phyloP scores from a whole-genome alignment of 164 flowering plant species.

The Macadamia integrifolia region DNA sequence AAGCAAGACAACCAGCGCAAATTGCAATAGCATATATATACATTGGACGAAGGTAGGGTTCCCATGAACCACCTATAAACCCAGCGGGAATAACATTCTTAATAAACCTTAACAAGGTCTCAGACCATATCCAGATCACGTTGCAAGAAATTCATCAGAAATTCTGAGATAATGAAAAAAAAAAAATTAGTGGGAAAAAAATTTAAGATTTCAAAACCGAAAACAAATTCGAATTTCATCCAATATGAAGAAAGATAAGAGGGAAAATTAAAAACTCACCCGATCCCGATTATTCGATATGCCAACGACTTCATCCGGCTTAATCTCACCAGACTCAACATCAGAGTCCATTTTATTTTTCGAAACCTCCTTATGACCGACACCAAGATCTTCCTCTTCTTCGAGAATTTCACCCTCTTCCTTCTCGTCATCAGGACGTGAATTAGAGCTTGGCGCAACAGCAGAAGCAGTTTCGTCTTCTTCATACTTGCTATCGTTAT shows the following conservation, averaged over 20 bases:
- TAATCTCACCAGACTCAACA: constrained; percentile 44
- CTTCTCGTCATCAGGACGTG: constrained; percentile 50
- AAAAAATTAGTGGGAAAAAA: neutral
- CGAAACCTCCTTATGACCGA: constrained; percentile 3
- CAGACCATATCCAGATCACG: neutral
- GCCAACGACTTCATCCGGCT: constrained; percentile 19
- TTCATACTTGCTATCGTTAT: constrained; percentile 11
- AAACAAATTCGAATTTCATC: neutral
- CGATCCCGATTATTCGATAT: constrained; percentile 14
- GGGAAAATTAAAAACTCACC: constrained; percentile 32
- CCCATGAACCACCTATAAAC: neutral
- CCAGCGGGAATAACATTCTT: neutral
- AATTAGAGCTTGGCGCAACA: constrained; percentile 1
- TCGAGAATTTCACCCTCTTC: constrained; percentile 98
- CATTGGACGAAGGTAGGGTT: neutral
- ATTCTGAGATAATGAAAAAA: neutral
- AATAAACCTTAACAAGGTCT: neutral
- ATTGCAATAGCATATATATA: neutral
- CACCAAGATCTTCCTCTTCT: constrained; percentile 36
- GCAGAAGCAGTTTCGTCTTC: constrained; percentile 18
- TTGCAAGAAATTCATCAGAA: neutral
- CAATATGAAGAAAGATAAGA: neutral
- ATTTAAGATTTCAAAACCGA: constrained; percentile 1
- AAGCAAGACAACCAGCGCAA: neutral
- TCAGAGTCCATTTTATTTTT: constrained; percentile 29